Evolutionary conservation across 768 basidiomycete genomes (phyloP).

Genomic region (Boletus rex-veris): DNA sequence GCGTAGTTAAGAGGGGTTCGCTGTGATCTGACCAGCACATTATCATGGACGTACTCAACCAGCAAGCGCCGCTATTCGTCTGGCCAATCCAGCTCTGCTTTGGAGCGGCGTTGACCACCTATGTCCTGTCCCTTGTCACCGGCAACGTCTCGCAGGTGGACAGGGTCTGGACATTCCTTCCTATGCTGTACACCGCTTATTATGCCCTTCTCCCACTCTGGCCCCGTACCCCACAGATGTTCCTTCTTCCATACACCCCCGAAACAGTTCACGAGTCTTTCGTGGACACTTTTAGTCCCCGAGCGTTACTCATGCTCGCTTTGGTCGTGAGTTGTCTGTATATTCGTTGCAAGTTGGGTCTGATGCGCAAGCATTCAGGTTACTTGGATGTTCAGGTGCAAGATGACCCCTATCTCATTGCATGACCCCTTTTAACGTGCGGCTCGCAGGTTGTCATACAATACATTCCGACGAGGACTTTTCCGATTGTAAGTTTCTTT

Average conservation of each 20-base stretch:
- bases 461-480: slow-evolving; percentile 80
- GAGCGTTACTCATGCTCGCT: slow-evolving; percentile 71
- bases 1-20: neutral
- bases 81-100: slow-evolving; percentile 67
- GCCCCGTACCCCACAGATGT: slow-evolving; percentile 34
- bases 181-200: slow-evolving; percentile 78
- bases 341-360: neutral
- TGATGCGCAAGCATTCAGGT: slow-evolving; percentile 24
- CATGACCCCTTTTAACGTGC: slow-evolving; percentile 26
- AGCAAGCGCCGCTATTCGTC: slow-evolving; percentile 37
- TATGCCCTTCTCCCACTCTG: slow-evolving; percentile 73
- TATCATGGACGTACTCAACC: slow-evolving; percentile 14
- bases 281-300: slow-evolving; percentile 55
- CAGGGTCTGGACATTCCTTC: slow-evolving; percentile 75
- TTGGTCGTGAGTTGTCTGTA: slow-evolving; percentile 47
- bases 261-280: slow-evolving; percentile 35
- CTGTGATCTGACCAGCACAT: neutral
- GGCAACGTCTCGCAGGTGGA: slow-evolving; percentile 88
- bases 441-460: slow-evolving; percentile 60
- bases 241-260: slow-evolving; percentile 56
- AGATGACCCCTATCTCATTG: neutral
- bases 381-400: slow-evolving; percentile 60
- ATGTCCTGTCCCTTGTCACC: slow-evolving; percentile 61
- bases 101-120: slow-evolving; percentile 45
- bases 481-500: slow-evolving; percentile 56